Evolutionary conservation across 2,329 filamentous ascomycete species (phyloP).

Genomic region (Ophiostoma sp.): DNA sequence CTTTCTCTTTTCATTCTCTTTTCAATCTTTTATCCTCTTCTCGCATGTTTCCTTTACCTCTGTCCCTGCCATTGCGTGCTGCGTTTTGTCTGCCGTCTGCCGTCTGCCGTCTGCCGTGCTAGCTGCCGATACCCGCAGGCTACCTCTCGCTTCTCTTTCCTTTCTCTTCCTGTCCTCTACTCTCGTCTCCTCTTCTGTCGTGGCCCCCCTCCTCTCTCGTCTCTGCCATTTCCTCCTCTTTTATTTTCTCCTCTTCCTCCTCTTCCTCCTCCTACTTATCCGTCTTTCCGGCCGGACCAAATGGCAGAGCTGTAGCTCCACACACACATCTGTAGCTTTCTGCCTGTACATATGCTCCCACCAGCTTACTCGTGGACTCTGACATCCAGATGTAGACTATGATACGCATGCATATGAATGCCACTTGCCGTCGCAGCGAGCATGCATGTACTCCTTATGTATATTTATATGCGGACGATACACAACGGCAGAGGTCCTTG

Average conservation of each 20-base stretch:
- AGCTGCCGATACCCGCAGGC: too few species aligned
- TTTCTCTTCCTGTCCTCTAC: too few species aligned
- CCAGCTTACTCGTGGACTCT: slow-evolving; percentile 1
- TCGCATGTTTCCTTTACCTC: not conserved
- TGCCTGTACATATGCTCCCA: not conserved
- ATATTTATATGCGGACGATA: too few species aligned
- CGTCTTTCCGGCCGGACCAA: not conserved
- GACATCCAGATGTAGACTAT: not conserved
- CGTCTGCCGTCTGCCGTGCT: too few species aligned
- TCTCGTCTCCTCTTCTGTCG: too few species aligned
- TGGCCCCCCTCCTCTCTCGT: not conserved
- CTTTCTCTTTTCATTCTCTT: not conserved
- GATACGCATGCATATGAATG: slow-evolving; percentile 3
- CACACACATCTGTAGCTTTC: slow-evolving; percentile 2
- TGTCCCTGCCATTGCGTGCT: not conserved
- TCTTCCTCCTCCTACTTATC: not conserved
- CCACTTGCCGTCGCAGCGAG: not conserved
- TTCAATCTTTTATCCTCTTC: not conserved
- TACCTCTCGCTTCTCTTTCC: too few species aligned
- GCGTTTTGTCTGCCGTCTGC: too few species aligned
- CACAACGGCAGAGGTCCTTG: too few species aligned
- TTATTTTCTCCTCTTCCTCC: not conserved
- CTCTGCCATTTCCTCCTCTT: not conserved
- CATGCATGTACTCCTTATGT: not conserved
- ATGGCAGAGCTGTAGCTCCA: not conserved